phyloP scores from a whole-genome alignment of 306 rosid genomes.

The Mimosa bimucronata region DNA sequence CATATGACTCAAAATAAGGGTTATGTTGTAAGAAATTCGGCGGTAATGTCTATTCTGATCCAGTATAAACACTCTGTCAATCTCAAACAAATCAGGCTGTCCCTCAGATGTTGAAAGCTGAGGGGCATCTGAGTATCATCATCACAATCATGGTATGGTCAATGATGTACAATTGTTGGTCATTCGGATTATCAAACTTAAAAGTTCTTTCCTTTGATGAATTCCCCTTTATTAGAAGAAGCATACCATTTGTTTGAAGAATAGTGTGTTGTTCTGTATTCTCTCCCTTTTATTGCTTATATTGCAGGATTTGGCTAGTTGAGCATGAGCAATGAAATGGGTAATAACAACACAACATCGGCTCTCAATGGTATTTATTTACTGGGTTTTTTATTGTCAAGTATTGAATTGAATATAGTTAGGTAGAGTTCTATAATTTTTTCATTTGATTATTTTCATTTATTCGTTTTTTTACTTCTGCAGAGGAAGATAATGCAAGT shows the following conservation, averaged over 20 bases:
- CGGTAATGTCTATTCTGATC: conserved; percentile 39
- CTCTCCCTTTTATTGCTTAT: conserved; percentile 42
- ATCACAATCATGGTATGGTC: conserved; percentile 61
- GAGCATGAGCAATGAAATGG: conserved; percentile 94
- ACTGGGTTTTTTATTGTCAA: conserved; percentile 19
- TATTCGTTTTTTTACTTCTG: conserved; percentile 25
- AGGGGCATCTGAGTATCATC: conserved; percentile 59
- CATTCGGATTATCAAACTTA: conserved; percentile 27
- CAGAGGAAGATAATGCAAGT: conserved; percentile 62
- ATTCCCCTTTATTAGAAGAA: conserved; percentile 35
- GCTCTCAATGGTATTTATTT: conserved; percentile 64
- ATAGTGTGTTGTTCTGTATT: conserved; percentile 26
- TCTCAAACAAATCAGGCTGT: conserved; percentile 45
- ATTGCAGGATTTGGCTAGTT: conserved; percentile 59
- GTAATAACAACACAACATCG: conserved; percentile 68
- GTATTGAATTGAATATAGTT: background rate
- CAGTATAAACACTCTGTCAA: conserved; percentile 62
- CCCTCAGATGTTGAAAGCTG: conserved; percentile 43
- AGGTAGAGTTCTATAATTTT: conserved; percentile 10
- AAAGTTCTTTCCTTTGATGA: conserved; percentile 15
- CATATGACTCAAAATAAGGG: conserved; percentile 50
- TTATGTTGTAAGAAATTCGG: conserved; percentile 51
- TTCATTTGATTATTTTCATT: background rate
- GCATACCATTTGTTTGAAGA: conserved; percentile 19
- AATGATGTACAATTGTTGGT: conserved; percentile 34